Conservation (phyloP, 257 asterid species). For the Primulina huaijiensis region DNA sequence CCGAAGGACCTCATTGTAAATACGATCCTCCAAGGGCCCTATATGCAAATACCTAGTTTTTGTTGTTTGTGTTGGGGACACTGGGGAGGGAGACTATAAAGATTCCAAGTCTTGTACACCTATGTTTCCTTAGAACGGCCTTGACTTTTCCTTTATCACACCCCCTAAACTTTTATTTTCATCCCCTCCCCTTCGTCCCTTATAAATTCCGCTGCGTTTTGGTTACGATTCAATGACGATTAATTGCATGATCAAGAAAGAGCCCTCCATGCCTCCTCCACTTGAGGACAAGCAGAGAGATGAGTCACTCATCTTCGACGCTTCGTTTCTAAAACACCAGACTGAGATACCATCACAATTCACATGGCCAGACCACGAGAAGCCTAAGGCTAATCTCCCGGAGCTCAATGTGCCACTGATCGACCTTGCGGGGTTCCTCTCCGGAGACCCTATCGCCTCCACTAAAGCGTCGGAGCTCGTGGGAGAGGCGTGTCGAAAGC, state of each 20-base stretch:
- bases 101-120: conserved; percentile 38
- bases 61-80: conserved; percentile 25
- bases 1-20: conserved; percentile 3
- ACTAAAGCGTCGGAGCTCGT: conserved; percentile 39
- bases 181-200: not conserved
- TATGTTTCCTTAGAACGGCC: conserved; percentile 25
- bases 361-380: conserved; percentile 76
- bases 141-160: conserved; percentile 34
- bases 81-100: conserved; percentile 24
- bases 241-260: conserved; percentile 40
- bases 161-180: conserved; percentile 14
- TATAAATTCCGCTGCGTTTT: not conserved
- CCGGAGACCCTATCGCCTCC: conserved; percentile 43
- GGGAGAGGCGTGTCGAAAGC: conserved; percentile 50
- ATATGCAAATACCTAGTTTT: conserved; percentile 22
- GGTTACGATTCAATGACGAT: conserved; percentile 41
- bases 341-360: conserved; percentile 53
- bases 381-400: conserved; percentile 37
- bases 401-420: conserved; percentile 53
- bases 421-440: conserved; percentile 51
- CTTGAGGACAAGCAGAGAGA: conserved; percentile 7
- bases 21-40: conserved; percentile 6
- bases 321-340: conserved; percentile 35
- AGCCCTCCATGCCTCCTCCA: conserved; percentile 25
- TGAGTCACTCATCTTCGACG: conserved; percentile 36